Evolutionary conservation across 805 yeast genomes (phyloP).

Genomic region (Metschnikowia peoriensis): DNA sequence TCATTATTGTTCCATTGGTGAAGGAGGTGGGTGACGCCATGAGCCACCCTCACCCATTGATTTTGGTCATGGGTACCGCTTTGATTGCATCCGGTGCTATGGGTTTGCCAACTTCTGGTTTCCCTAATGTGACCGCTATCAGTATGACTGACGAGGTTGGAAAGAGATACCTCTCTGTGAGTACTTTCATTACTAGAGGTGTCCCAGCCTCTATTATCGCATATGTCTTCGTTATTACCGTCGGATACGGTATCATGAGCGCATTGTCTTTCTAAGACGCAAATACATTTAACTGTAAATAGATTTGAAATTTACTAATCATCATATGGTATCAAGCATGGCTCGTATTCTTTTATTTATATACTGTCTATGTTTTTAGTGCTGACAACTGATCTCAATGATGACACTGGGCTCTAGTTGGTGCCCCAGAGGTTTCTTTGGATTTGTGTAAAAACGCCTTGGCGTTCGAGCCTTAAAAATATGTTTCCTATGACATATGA

Average conservation of each 20-base stretch:
- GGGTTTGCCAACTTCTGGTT: constrained; percentile 46
- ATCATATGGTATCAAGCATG: not conserved
- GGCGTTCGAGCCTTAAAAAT: constrained; percentile 28
- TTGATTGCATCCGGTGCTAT: constrained; percentile 43
- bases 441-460: constrained; percentile 31
- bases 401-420: not conserved
- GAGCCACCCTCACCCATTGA: constrained; percentile 36
- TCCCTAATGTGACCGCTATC: constrained; percentile 45
- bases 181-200: constrained; percentile 42
- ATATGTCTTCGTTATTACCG: constrained; percentile 32
- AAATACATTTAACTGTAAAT: not conserved
- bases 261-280: constrained; percentile 11
- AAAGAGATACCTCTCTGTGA: constrained; percentile 38
- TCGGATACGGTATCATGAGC: constrained; percentile 42
- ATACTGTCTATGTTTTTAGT: not conserved
- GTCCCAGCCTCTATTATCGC: constrained; percentile 42
- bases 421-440: constrained; percentile 6
- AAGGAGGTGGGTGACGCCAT: constrained; percentile 39
- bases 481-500: constrained; percentile 33
- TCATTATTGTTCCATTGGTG: constrained; percentile 42
- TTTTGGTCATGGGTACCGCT: constrained; percentile 42
- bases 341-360: not conserved
- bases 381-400: too few relatives aligned
- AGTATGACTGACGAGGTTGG: constrained; percentile 44
- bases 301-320: not conserved